phyloP scores from a whole-genome alignment of 1,284 basidiomycete species.

The Cryptococcus sp. region DNA sequence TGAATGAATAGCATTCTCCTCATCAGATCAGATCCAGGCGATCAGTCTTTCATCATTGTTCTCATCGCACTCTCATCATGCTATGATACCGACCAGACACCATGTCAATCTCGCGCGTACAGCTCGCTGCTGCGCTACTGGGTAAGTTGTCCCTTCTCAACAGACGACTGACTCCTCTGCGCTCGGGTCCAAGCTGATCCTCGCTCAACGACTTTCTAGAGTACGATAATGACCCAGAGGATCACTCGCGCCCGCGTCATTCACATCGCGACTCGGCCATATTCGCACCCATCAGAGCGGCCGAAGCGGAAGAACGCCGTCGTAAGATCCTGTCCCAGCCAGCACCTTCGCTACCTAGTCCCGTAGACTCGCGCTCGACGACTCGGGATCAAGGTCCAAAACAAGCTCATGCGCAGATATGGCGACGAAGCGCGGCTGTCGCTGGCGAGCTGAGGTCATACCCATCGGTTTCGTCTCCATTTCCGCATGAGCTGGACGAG shows the following conservation, averaged over 20 bases:
- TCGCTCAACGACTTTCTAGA: too few relatives aligned
- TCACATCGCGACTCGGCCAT: slow-evolving; percentile 42
- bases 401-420: not conserved
- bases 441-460: not conserved
- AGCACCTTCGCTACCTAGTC: slow-evolving; percentile 13
- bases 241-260: slow-evolving; percentile 15
- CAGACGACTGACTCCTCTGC: not conserved
- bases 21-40: too few relatives aligned
- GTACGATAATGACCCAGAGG: slow-evolving; percentile 47
- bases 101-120: slow-evolving; percentile 25
- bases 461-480: not conserved
- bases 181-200: too few relatives aligned
- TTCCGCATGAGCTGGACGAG: not conserved
- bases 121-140: slow-evolving; percentile 46
- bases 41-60: too few relatives aligned
- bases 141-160: slow-evolving; percentile 17
- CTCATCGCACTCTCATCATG: too few relatives aligned
- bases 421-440: not conserved
- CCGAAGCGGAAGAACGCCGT: slow-evolving; percentile 11
- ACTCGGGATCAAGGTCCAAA: not conserved
- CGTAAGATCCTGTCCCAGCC: slow-evolving; percentile 21
- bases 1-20: too few relatives aligned
- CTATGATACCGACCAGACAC: not conserved
- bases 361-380: slow-evolving; percentile 1
- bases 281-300: slow-evolving; percentile 32